A percentile compares a stretch with the other conserved stretches of the same genome.
Conservation (phyloP, 106 monocot genomes). For the Cymbidium sinense region DNA sequence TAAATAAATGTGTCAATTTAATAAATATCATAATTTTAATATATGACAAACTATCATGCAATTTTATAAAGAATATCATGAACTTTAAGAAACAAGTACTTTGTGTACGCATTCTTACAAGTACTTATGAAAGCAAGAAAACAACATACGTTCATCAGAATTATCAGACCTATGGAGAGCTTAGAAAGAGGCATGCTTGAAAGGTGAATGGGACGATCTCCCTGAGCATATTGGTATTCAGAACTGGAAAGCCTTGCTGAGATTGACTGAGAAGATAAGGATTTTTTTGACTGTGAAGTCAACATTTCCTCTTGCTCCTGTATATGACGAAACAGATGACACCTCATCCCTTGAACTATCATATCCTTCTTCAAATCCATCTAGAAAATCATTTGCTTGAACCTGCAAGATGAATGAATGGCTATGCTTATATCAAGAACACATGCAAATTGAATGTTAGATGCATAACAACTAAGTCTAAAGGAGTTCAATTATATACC, state of each 20-base stretch:
- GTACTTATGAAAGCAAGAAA: not conserved
- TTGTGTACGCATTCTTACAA: no score
- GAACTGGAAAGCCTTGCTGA: conserved; percentile 35
- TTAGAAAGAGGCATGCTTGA: conserved; percentile 53
- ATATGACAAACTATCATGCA: no score
- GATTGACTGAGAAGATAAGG: conserved; percentile 62
- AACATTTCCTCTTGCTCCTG: conserved; percentile 45
- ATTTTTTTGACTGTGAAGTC: conserved; percentile 53
- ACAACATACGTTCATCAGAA: conserved; percentile 35
- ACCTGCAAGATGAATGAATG: conserved; percentile 25
- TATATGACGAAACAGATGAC: conserved; percentile 91
- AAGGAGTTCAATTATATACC: not conserved
- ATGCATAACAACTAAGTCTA: not conserved
- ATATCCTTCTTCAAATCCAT: conserved; percentile 85
- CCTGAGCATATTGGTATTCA: conserved; percentile 30
- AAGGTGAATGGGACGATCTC: conserved; percentile 33
- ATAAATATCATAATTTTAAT: no score
- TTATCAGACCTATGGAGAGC: conserved; percentile 69
- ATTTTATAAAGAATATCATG: no score
- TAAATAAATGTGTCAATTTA: no score
- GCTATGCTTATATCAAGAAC: not conserved
- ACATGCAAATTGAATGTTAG: not conserved
- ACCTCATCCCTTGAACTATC: conserved; percentile 94
- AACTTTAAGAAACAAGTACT: no score
- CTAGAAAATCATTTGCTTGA: conserved; percentile 64